phyloP scores from a whole-genome alignment of 139 green algal species.

The Coccomyxa sp. region DNA sequence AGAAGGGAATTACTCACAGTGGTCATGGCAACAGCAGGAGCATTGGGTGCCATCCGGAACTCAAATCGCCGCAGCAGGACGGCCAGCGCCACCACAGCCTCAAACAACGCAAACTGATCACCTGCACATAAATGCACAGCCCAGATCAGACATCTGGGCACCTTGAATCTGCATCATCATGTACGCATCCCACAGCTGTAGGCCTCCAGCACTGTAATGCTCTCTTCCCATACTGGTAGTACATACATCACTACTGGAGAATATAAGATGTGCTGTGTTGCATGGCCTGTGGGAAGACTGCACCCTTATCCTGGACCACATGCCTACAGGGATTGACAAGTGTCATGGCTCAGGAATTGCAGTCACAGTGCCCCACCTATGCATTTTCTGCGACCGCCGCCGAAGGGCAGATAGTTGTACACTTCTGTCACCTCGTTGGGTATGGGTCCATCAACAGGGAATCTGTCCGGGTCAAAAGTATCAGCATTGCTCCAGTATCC shows the following conservation, averaged over 20 bases:
- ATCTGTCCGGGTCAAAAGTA: conserved; percentile 71
- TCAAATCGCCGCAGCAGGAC: conserved; percentile 84
- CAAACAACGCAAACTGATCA: conserved; percentile 91
- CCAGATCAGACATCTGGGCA: too few relatives aligned
- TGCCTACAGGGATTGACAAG: neutral
- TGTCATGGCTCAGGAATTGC: neutral
- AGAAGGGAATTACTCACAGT: neutral
- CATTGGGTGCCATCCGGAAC: conserved; percentile 56
- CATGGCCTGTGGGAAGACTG: neutral
- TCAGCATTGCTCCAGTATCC: conserved; percentile 68
- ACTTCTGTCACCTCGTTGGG: conserved; percentile 68
- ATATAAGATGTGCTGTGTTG: neutral
- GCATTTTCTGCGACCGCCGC: conserved; percentile 77
- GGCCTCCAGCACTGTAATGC: too few relatives aligned
- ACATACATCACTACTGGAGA: neutral
- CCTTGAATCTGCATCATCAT: too few relatives aligned
- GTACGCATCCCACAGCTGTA: too few relatives aligned
- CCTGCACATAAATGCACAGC: conserved; percentile 21
- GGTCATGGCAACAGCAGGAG: conserved; percentile 33
- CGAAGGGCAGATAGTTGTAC: conserved; percentile 86
- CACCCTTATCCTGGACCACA: neutral
- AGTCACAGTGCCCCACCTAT: conserved; percentile 43
- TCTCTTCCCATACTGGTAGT: neutral
- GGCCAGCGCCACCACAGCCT: conserved; percentile 75
- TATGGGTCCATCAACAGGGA: conserved; percentile 52